Conservation (phyloP, 2,329 filamentous ascomycete genomes). For the Colletotrichum melonis region DNA sequence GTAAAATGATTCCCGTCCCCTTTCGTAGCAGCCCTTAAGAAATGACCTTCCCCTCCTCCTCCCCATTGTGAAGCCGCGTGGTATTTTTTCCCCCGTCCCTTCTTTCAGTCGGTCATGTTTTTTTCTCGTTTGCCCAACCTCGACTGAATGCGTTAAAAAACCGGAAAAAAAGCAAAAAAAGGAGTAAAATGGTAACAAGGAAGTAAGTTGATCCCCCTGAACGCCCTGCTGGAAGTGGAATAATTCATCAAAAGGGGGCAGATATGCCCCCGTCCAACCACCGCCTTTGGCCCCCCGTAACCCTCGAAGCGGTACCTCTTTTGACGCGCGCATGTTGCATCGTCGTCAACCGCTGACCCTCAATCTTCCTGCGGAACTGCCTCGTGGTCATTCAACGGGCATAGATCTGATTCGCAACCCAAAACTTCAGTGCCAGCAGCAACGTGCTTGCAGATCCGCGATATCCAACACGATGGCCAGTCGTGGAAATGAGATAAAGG, state of each 20-base stretch:
- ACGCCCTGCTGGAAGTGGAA: conserved; percentile 34
- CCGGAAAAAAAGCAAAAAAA: conserved; percentile 2
- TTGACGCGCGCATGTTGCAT: neutral
- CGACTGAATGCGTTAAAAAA: conserved; percentile 26
- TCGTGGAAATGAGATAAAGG: neutral
- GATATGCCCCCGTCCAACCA: conserved; percentile 18
- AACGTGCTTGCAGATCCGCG: neutral
- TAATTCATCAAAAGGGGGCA: conserved; percentile 30
- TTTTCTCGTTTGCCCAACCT: conserved; percentile 25
- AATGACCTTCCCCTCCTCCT: conserved; percentile 5
- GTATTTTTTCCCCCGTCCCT: conserved; percentile 30
- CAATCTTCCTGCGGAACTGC: neutral
- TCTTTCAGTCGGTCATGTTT: conserved; percentile 34
- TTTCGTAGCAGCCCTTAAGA: conserved; percentile 31
- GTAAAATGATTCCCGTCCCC: conserved; percentile 17
- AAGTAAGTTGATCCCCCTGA: conserved; percentile 16
- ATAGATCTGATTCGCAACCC: conserved; percentile 13
- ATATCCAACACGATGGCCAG: conserved; percentile 1
- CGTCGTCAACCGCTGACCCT: neutral
- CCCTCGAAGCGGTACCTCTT: conserved; percentile 14
- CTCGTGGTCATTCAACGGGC: conserved; percentile 12
- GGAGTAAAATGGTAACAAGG: conserved; percentile 7
- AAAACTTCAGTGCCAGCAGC: conserved; percentile 7
- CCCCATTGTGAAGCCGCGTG: conserved; percentile 15
- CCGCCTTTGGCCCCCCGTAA: conserved; percentile 2